Evolutionary conservation across 1,284 basidiomycete genomes (phyloP).

Genomic region (Trichosporon inkin): DNA sequence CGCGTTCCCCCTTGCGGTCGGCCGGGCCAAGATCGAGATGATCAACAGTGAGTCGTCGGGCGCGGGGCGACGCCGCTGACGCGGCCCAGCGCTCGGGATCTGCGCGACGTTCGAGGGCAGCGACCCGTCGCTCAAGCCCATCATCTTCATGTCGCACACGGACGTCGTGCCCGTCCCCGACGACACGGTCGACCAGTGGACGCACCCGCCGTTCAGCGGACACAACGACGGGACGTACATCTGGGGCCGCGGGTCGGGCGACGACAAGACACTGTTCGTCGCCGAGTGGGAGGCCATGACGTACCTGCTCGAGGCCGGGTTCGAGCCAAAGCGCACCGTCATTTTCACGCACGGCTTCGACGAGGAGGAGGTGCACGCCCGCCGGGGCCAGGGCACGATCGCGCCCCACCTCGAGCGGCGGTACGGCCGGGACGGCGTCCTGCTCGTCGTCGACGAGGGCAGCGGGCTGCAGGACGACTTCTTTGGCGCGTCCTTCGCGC

Average conservation of each 20-base stretch:
- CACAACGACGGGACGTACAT: constrained; percentile 44
- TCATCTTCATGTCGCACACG: constrained; percentile 51
- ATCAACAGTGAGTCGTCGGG: constrained; percentile 46
- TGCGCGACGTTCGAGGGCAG: constrained; percentile 52
- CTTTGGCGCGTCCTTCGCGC: constrained; percentile 42
- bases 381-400: constrained; percentile 47
- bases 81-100: constrained; percentile 46
- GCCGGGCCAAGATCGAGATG: constrained; percentile 42
- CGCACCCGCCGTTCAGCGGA: constrained; percentile 46
- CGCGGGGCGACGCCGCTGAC: not conserved
- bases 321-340: constrained; percentile 43
- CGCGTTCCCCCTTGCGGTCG: constrained; percentile 40
- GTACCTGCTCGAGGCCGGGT: constrained; percentile 40
- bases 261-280: constrained; percentile 49
- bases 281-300: constrained; percentile 51
- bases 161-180: constrained; percentile 49
- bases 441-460: constrained; percentile 51
- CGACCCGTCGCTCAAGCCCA: constrained; percentile 52
- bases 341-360: constrained; percentile 48
- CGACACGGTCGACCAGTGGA: constrained; percentile 48
- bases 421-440: constrained; percentile 46
- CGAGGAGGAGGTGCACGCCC: constrained; percentile 47
- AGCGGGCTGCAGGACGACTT: constrained; percentile 36
- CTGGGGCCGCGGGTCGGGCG: constrained; percentile 47
- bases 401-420: constrained; percentile 45